These are phyloP conservation scores for Glycyrrhiza uralensis DNA, from an alignment of 306 rosid species.

Conservation along the genomic window DNA sequence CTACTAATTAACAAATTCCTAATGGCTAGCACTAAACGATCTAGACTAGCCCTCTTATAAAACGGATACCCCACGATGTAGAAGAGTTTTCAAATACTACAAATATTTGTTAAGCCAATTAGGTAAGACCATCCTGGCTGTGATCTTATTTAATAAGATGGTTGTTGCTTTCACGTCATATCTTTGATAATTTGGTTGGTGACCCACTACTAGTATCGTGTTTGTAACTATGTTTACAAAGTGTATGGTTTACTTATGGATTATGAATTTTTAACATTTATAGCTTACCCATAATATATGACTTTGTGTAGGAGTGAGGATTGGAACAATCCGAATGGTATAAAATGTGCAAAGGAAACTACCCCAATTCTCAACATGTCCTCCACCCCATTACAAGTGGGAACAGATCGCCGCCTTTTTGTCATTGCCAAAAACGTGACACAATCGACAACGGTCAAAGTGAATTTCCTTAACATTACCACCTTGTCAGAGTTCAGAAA, in stretches of 20 bases:
- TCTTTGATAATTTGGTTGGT: conserved; percentile 4
- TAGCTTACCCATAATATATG: neutral
- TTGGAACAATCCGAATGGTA: conserved; percentile 85
- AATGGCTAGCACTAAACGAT: neutral
- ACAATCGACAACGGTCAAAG: conserved; percentile 48
- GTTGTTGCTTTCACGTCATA: neutral
- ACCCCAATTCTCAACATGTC: conserved; percentile 58
- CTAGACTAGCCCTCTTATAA: neutral
- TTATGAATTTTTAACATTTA: neutral
- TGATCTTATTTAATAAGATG: neutral
- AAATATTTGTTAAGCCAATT: neutral
- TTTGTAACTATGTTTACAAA: too few relatives aligned
- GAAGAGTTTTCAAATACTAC: neutral
- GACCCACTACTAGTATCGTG: neutral
- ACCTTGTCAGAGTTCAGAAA: conserved; percentile 72
- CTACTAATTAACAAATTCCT: neutral
- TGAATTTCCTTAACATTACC: conserved; percentile 69
- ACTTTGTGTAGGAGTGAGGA: conserved; percentile 65
- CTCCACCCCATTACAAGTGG: conserved; percentile 50
- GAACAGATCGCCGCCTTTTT: conserved; percentile 72
- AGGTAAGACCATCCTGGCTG: neutral
- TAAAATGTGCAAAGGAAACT: conserved; percentile 87
- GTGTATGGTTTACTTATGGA: too few relatives aligned
- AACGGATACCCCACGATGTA: neutral
- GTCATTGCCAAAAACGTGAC: conserved; percentile 50